Evolutionary conservation across 2,329 filamentous ascomycete species (phyloP).

Genomic region (Venturiaceae sp.): DNA sequence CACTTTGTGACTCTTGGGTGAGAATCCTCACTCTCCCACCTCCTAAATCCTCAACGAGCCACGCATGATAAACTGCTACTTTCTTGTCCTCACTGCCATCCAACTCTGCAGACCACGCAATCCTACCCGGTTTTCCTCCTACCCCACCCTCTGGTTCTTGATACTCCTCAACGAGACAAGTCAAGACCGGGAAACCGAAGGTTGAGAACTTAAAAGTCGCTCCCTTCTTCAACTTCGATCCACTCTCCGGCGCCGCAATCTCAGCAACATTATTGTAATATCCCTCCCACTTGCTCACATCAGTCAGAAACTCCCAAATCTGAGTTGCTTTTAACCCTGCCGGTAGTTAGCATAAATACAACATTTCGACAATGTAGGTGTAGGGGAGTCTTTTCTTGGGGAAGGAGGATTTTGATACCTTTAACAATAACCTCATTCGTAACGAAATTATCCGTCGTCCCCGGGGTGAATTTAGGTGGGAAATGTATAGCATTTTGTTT

Average conservation of each 20-base stretch:
- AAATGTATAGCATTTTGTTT: constrained; percentile 20
- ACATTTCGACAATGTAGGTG: neutral
- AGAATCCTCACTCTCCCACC: constrained; percentile 21
- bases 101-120: constrained; percentile 15
- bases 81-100: constrained; percentile 15
- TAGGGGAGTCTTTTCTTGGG: neutral
- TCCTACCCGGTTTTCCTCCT: constrained; percentile 9
- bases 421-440: constrained; percentile 23
- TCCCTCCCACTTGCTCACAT: constrained; percentile 22
- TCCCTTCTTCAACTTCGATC: constrained; percentile 16
- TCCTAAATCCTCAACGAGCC: constrained; percentile 23
- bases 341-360: neutral
- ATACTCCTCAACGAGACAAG: constrained; percentile 18
- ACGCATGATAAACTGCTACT: constrained; percentile 25
- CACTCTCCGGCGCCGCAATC: constrained; percentile 18
- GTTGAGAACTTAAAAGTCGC: constrained; percentile 24
- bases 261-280: constrained; percentile 24
- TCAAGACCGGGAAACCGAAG: constrained; percentile 23
- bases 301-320: constrained; percentile 22
- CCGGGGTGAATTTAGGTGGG: constrained; percentile 21
- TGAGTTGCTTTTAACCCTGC: constrained; percentile 13
- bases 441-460: constrained; percentile 27
- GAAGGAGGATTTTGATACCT: constrained; percentile 8
- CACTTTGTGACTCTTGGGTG: constrained; percentile 27
- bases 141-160: constrained; percentile 9